A percentile compares a stretch with the other conserved stretches of the same genome.
These are phyloP conservation scores for Madurella fahalii DNA, from an alignment of 2,329 filamentous ascomycete genomes.

Conservation along the genomic window DNA sequence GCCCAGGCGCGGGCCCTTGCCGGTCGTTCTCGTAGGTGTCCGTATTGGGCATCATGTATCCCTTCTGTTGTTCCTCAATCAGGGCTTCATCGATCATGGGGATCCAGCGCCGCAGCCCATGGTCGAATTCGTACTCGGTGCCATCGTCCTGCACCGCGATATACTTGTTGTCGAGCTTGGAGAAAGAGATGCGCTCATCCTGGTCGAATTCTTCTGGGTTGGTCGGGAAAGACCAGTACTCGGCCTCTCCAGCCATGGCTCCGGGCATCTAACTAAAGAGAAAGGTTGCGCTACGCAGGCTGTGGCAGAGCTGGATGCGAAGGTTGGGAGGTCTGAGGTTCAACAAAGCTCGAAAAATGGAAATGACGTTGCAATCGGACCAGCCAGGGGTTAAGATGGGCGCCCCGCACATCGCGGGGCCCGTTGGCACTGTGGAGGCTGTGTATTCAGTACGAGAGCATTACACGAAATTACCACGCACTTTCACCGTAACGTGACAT, in stretches of 20 bases:
- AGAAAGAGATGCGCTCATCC: conserved; percentile 82
- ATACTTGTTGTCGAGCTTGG: conserved; percentile 76
- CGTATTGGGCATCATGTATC: conserved; percentile 20
- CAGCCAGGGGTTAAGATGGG: neutral
- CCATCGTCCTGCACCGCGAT: conserved; percentile 81
- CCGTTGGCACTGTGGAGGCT: neutral
- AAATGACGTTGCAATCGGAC: neutral
- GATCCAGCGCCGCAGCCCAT: conserved; percentile 68
- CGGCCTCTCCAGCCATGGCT: conserved; percentile 24
- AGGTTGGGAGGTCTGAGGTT: neutral
- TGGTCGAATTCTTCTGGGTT: conserved; percentile 65
- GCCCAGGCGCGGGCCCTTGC: conserved; percentile 26
- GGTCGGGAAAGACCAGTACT: conserved; percentile 48
- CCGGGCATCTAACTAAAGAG: neutral
- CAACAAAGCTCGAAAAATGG: too few relatives aligned
- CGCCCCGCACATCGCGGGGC: neutral
- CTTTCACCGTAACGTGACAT: too few relatives aligned
- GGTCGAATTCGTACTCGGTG: conserved; percentile 79
- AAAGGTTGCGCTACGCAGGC: neutral
- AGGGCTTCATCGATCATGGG: conserved; percentile 42
- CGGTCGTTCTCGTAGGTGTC: conserved; percentile 12
- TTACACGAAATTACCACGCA: too few relatives aligned
- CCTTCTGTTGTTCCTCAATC: conserved; percentile 29
- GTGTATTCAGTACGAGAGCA: too few relatives aligned
- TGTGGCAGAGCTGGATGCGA: neutral